Evolutionary conservation across 768 basidiomycete genomes (phyloP), one percentile per base, ranked within the genome.

Genomic region (Russula olivacea): DNA sequence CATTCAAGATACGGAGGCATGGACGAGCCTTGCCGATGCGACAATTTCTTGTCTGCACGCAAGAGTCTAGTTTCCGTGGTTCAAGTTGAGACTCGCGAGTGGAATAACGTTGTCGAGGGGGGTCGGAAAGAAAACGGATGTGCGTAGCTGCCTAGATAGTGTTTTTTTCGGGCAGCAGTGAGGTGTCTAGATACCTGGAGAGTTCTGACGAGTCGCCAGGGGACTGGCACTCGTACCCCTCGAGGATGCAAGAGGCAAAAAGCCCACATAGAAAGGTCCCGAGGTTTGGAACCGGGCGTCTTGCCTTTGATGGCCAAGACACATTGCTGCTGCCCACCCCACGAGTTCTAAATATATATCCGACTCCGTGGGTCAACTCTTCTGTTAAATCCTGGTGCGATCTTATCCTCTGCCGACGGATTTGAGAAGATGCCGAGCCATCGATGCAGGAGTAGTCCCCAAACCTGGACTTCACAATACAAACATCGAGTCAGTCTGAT

Each of bases 191-290:
- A 58, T 32, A 17, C 8, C 61, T 51, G 61, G 61, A 56, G 61
- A 63, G 56, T 63, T 63, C 51, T 63, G 61, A 58, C 51, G 61
- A 52, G 43, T 52, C 19, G 41, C 56, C 30, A 36, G 61, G 21
- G 61, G 61, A 63, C 61, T 58, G 56, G 55, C 55, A 53, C 61
- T 58, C 56, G 56, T 63, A 63, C 61, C 17, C 61, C 61, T 63
- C 19, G 50, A 58, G 25, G 50, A 53, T 41, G 56, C 56, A 58
- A 58, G 56, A 63, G 61, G 50, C 50, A n/a, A 55, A 43, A 61
- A 58, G 55, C 50, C 61, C 56, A 52, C 17, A 49, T n/a, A 34
- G 19, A 61, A 53, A 30, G 49, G 61, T 57, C 50, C 50, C 55
- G 41, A 63, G 61, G 61, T 63, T 63, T 58, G 53, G 61, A 61